Percentiles rank a stretch among this genome's conserved stretches.
Evolutionary conservation across 2,329 filamentous ascomycete genomes (phyloP).

Genomic region (Phaeoacremonium minimum): DNA sequence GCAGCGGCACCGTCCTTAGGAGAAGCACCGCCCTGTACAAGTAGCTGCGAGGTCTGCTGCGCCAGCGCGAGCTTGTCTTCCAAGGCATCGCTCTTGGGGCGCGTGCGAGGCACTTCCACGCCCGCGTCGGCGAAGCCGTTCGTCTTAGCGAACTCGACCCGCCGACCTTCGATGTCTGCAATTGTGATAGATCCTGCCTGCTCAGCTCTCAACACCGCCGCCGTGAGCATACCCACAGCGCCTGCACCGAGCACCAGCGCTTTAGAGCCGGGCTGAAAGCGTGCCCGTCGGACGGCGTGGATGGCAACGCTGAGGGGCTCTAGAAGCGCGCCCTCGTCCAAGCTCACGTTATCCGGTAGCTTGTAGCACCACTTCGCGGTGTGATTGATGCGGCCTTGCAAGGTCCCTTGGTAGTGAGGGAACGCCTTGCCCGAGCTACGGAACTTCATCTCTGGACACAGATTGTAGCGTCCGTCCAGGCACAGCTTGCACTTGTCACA

Average conservation of each 20-base stretch:
- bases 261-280: slow-evolving; percentile 6
- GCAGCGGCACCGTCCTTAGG: no score
- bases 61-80: no score
- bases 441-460: slow-evolving; percentile 28
- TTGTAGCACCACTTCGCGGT: slow-evolving; percentile 24
- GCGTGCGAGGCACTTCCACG: slow-evolving; percentile 12
- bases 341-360: slow-evolving; percentile 14
- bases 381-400: slow-evolving; percentile 25
- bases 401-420: slow-evolving; percentile 26
- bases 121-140: slow-evolving; percentile 22
- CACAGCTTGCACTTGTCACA: slow-evolving; percentile 41
- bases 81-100: no score
- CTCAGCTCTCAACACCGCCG: slow-evolving; percentile 5
- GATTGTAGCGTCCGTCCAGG: slow-evolving; percentile 35
- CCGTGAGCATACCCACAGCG: slow-evolving; percentile 29
- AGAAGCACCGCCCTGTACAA: no score
- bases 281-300: slow-evolving; percentile 18
- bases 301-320: slow-evolving; percentile 23
- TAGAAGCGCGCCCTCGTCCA: slow-evolving; percentile 18
- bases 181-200: slow-evolving; percentile 7
- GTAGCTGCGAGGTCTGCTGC: no score
- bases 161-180: slow-evolving; percentile 20
- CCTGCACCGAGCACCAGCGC: slow-evolving; percentile 30
- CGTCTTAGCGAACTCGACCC: slow-evolving; percentile 28
- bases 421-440: slow-evolving; percentile 18